Evolutionary conservation across 2,329 filamentous ascomycete genomes (phyloP).

Genomic region (Sclerotinia minor): DNA sequence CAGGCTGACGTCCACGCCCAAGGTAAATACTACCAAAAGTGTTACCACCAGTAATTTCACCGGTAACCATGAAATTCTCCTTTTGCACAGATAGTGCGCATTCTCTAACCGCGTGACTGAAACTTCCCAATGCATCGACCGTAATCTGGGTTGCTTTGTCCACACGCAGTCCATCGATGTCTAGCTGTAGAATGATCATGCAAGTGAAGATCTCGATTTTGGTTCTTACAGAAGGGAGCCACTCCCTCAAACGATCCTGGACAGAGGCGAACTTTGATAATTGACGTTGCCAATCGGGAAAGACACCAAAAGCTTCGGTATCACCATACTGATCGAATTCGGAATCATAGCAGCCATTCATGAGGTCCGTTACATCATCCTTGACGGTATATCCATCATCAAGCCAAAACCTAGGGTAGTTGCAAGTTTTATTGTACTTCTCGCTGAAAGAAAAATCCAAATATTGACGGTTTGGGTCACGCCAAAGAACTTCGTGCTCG

Average conservation of each 20-base stretch:
- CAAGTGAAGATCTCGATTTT: constrained; percentile 63
- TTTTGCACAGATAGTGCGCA: constrained; percentile 60
- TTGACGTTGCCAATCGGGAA: constrained; percentile 63
- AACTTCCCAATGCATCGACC: constrained; percentile 60
- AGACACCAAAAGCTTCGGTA: constrained; percentile 62
- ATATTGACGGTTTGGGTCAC: constrained; percentile 52
- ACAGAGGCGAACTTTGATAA: constrained; percentile 66
- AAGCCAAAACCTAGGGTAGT: constrained; percentile 62
- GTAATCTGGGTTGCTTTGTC: constrained; percentile 67
- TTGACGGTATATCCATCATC: constrained; percentile 49
- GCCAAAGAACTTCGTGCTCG: constrained; percentile 61
- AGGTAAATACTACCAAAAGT: constrained; percentile 60
- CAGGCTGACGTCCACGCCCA: constrained; percentile 60
- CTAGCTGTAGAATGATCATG: constrained; percentile 61
- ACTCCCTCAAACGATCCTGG: constrained; percentile 66
- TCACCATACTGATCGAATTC: constrained; percentile 59
- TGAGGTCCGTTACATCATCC: constrained; percentile 48
- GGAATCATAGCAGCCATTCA: constrained; percentile 60
- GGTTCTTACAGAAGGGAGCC: constrained; percentile 57
- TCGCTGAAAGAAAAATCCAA: constrained; percentile 58
- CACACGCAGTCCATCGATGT: constrained; percentile 66
- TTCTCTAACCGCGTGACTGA: constrained; percentile 55
- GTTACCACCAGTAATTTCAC: constrained; percentile 64
- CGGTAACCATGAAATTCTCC: constrained; percentile 63
- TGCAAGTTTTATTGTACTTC: constrained; percentile 55